phyloP scores from a whole-genome alignment of 805 yeast species.

The Grigorovia transvaalensis region DNA sequence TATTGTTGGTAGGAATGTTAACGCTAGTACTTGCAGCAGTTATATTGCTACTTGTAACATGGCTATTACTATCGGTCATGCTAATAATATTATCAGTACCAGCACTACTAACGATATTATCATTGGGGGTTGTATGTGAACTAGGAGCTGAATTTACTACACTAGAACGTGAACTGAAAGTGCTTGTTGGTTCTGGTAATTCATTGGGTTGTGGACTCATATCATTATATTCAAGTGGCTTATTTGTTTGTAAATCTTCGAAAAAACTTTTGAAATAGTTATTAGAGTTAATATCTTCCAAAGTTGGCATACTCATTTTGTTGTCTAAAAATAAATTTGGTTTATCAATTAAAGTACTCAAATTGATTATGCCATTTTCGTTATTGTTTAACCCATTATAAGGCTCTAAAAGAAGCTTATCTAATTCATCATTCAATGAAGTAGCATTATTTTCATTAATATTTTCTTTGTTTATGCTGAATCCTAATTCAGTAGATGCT shows the following conservation, averaged over 20 bases:
- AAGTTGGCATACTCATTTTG: constrained; percentile 4
- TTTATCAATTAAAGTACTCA: constrained; percentile 25
- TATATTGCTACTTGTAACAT: neutral
- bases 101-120: neutral
- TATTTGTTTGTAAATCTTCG: neutral
- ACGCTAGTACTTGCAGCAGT: neutral
- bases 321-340: constrained; percentile 14
- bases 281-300: constrained; percentile 11
- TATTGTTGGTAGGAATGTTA: neutral
- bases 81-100: too few relatives aligned
- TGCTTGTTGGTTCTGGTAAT: neutral
- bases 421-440: constrained; percentile 1
- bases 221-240: neutral
- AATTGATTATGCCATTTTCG: constrained; percentile 9
- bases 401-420: constrained; percentile 5
- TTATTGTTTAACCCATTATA: neutral
- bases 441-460: neutral
- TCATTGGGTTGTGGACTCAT: neutral
- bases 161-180: neutral
- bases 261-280: constrained; percentile 21
- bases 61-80: neutral
- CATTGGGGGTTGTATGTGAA: neutral
- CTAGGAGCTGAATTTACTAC: neutral
- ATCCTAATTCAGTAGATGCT: neutral
- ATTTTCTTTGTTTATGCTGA: neutral